A percentile compares a stretch with the other conserved stretches of the same genome.
phyloP scores from a whole-genome alignment of 164 flowering plant genomes.

The Stephania cephalantha region DNA sequence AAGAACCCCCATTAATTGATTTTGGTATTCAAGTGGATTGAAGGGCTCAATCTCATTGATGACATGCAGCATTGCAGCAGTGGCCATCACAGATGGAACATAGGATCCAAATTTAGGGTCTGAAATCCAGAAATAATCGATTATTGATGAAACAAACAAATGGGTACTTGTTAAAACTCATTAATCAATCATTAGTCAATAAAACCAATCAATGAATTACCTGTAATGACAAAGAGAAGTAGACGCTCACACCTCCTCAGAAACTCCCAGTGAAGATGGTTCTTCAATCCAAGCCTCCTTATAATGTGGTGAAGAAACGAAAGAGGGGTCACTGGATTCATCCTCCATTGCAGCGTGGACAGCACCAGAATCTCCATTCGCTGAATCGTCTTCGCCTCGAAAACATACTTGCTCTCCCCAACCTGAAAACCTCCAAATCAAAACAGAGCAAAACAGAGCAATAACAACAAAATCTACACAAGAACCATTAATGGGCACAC shows the following conservation, averaged over 20 bases:
- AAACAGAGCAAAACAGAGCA: background rate
- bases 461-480: background rate
- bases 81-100: constrained; percentile 54
- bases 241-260: constrained; percentile 44
- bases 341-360: constrained; percentile 75
- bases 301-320: constrained; percentile 67
- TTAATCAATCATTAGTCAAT: too few species aligned
- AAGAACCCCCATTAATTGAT: constrained; percentile 57
- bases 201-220: constrained; percentile 19
- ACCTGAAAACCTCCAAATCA: constrained; percentile 37
- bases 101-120: constrained; percentile 32
- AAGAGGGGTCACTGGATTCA: constrained; percentile 77
- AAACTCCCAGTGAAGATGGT: constrained; percentile 45
- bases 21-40: constrained; percentile 42
- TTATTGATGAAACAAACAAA: background rate
- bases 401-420: constrained; percentile 48
- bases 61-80: constrained; percentile 65
- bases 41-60: constrained; percentile 50
- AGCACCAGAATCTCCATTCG: constrained; percentile 85
- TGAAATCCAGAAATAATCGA: constrained; percentile 7
- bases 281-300: constrained; percentile 54
- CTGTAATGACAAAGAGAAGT: constrained; percentile 45
- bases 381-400: constrained; percentile 74
- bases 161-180: too few species aligned
- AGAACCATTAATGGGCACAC: constrained; percentile 1